Conservation (phyloP, 805 yeast genomes). For the Candida nitratophila region DNA sequence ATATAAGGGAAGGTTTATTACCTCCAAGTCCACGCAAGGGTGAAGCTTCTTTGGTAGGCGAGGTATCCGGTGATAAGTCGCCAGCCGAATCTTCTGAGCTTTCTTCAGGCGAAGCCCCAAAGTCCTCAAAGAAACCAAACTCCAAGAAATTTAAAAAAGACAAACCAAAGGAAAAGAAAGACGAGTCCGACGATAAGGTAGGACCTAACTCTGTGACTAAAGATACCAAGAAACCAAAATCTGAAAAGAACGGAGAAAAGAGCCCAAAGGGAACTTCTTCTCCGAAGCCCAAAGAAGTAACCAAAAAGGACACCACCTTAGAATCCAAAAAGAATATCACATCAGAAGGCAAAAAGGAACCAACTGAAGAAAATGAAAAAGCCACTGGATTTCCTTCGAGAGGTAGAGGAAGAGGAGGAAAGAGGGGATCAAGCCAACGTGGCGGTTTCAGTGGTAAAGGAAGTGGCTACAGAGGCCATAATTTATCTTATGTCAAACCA, state of each 20-base stretch:
- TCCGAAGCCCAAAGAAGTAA: too few species aligned
- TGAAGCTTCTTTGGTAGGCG: background rate
- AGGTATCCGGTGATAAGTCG: too few species aligned
- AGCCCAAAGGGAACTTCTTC: background rate
- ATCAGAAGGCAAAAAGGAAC: background rate
- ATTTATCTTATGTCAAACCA: constrained; percentile 15
- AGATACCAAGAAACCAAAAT: background rate
- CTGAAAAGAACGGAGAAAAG: background rate
- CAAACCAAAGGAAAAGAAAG: background rate
- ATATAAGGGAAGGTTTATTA: background rate
- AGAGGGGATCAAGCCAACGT: constrained; percentile 3
- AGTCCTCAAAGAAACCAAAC: background rate
- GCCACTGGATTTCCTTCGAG: background rate
- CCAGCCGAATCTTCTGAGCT: too few species aligned
- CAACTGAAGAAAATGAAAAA: background rate
- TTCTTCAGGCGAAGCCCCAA: background rate
- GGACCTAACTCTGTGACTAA: background rate
- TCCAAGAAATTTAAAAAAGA: background rate
- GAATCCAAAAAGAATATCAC: background rate
- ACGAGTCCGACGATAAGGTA: background rate
- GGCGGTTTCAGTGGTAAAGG: background rate
- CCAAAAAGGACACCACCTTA: too few species aligned
- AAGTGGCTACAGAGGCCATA: background rate
- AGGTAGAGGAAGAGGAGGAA: constrained; percentile 9
- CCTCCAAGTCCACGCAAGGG: background rate